These are phyloP conservation scores for Solanum okadae DNA, from an alignment of 257 asterid genomes.

Conservation along the genomic window DNA sequence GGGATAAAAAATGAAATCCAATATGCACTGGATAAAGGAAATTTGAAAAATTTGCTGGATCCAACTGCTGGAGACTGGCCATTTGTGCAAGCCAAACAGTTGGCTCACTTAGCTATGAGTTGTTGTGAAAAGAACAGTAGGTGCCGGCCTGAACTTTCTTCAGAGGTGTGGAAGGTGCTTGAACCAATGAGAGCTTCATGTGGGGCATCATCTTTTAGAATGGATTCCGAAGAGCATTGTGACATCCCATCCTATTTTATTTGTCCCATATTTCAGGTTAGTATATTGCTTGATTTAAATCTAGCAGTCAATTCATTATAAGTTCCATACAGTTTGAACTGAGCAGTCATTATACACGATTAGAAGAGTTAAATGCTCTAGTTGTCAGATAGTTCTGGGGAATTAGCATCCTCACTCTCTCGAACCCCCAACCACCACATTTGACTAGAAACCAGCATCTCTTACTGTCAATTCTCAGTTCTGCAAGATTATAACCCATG, in stretches of 20 bases:
- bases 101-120: slow-evolving; percentile 70
- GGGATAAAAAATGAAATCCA: slow-evolving; percentile 63
- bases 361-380: neutral
- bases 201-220: slow-evolving; percentile 43
- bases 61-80: slow-evolving; percentile 98
- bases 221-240: slow-evolving; percentile 37
- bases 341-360: neutral
- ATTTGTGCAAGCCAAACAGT: slow-evolving; percentile 83
- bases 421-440: neutral
- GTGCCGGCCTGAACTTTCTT: slow-evolving; percentile 68
- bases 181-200: slow-evolving; percentile 73
- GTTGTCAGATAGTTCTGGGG: neutral
- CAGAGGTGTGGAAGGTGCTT: slow-evolving; percentile 75
- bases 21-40: slow-evolving; percentile 52
- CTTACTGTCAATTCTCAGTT: neutral
- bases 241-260: slow-evolving; percentile 59
- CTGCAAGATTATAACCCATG: neutral
- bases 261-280: slow-evolving; percentile 93
- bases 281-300: neutral
- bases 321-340: neutral
- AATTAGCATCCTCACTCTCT: neutral
- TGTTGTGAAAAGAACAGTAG: slow-evolving; percentile 43
- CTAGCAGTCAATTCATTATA: neutral
- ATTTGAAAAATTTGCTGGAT: slow-evolving; percentile 57
- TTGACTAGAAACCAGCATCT: neutral